Percentiles rank a stretch among this genome's conserved stretches.
Evolutionary conservation across 2,329 filamentous ascomycete species (phyloP).

Genomic region (Arthrobotrys sphaeroides): DNA sequence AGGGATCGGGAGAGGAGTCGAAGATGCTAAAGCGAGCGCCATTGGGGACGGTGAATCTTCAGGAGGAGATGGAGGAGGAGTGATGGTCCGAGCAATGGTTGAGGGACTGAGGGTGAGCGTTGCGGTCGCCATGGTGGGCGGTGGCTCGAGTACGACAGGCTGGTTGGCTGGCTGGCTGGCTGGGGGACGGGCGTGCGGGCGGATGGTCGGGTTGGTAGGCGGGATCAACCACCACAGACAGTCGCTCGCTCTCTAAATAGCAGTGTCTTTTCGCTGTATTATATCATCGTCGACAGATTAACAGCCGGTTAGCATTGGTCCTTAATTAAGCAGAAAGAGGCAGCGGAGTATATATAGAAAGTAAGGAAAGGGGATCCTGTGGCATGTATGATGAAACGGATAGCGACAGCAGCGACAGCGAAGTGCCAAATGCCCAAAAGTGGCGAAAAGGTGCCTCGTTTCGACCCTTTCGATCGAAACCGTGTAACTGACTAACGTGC

Average conservation of each 20-base stretch:
- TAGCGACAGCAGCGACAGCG: neutral
- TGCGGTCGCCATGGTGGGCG: slow-evolving; percentile 37
- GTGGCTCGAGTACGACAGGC: slow-evolving; percentile 38
- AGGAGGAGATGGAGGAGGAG: slow-evolving; percentile 58
- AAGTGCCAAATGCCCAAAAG: neutral
- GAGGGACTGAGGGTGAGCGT: slow-evolving; percentile 48
- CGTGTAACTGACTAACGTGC: no score
- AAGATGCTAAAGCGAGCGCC: slow-evolving; percentile 55
- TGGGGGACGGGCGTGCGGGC: no score
- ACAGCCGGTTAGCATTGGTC: no score
- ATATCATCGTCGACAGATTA: neutral
- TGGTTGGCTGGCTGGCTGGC: slow-evolving; percentile 28
- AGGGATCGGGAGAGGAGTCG: slow-evolving; percentile 57
- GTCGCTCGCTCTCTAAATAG: neutral
- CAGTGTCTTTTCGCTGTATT: neutral
- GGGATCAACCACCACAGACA: slow-evolving; percentile 24
- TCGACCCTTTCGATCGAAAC: slow-evolving; percentile 18
- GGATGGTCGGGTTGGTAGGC: no score
- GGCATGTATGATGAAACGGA: neutral
- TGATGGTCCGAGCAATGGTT: slow-evolving; percentile 61
- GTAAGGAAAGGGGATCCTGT: neutral
- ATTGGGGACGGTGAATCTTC: slow-evolving; percentile 54
- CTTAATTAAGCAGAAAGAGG: no score
- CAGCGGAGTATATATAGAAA: neutral
- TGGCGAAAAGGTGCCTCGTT: slow-evolving; percentile 39